Evolutionary conservation across 2,329 filamentous ascomycete genomes (phyloP).

Genomic region (Colletotrichum cereale): DNA sequence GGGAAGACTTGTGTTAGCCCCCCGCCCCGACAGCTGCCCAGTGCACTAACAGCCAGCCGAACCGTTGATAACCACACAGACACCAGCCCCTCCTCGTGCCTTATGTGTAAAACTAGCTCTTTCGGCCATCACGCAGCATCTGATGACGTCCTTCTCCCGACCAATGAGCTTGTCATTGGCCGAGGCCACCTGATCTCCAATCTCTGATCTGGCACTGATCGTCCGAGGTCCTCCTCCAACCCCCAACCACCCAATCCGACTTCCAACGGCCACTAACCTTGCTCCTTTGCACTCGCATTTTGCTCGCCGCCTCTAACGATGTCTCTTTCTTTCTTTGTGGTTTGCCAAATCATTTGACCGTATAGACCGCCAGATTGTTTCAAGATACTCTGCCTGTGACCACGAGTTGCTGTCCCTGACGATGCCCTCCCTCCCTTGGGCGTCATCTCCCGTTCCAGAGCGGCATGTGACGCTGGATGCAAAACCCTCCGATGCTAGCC

Average conservation of each 20-base stretch:
- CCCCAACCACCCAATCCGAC: not conserved
- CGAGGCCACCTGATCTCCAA: slow-evolving; percentile 30
- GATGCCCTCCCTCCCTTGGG: not conserved
- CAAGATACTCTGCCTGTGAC: slow-evolving; percentile 8
- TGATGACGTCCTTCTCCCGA: slow-evolving; percentile 24
- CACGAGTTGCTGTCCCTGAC: not conserved
- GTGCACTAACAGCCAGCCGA: slow-evolving; percentile 24
- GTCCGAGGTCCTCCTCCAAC: slow-evolving; percentile 12
- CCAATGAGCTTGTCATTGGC: slow-evolving; percentile 21
- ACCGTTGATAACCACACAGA: not conserved
- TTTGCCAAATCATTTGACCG: slow-evolving; percentile 13
- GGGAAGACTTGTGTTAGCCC: slow-evolving; percentile 34
- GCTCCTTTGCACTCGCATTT: not conserved
- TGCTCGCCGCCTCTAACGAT: not conserved
- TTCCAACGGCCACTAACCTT: slow-evolving; percentile 20
- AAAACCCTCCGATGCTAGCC: slow-evolving; percentile 25
- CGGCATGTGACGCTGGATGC: not conserved
- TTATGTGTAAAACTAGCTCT: not conserved
- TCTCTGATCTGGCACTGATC: slow-evolving; percentile 34
- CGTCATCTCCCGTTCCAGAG: not conserved
- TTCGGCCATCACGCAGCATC: slow-evolving; percentile 21
- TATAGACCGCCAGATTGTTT: not conserved
- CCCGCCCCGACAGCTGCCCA: slow-evolving; percentile 1
- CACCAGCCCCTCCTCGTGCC: not conserved
- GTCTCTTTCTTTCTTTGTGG: not conserved